Evolutionary conservation across 2,329 filamentous ascomycete species (phyloP).

Genomic region (Ceratocystis cubensis): DNA sequence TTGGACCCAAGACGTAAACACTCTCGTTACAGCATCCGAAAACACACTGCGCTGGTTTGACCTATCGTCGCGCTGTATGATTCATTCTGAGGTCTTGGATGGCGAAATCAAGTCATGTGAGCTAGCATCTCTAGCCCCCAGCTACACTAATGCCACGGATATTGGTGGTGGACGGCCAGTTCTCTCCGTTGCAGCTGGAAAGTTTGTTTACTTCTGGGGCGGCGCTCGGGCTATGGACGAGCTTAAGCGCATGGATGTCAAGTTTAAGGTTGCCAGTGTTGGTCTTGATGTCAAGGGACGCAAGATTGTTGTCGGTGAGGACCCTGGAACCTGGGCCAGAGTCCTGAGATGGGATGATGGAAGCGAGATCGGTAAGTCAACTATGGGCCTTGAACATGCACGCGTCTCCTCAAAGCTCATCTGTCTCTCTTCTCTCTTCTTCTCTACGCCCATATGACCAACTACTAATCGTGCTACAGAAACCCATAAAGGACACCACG

Average conservation of each 20-base stretch:
- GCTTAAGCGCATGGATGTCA: slow-evolving; percentile 67
- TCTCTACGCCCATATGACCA: neutral
- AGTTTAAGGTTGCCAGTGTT: slow-evolving; percentile 82
- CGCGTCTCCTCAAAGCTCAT: neutral
- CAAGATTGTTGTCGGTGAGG: slow-evolving; percentile 80
- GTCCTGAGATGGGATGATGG: slow-evolving; percentile 82
- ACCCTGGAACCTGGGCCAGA: slow-evolving; percentile 90
- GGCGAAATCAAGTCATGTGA: slow-evolving; percentile 87
- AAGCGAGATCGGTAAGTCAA: slow-evolving; percentile 54
- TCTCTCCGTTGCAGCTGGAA: slow-evolving; percentile 84
- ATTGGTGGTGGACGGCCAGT: slow-evolving; percentile 58
- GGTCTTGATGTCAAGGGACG: slow-evolving; percentile 70
- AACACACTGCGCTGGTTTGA: slow-evolving; percentile 94
- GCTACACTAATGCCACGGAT: slow-evolving; percentile 46
- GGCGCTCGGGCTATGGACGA: slow-evolving; percentile 54
- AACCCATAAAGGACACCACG: slow-evolving; percentile 91
- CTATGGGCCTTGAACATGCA: neutral
- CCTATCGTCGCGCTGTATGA: slow-evolving; percentile 59
- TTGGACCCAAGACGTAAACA: slow-evolving; percentile 80
- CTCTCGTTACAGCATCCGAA: slow-evolving; percentile 82
- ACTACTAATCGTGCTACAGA: slow-evolving; percentile 38
- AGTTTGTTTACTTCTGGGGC: slow-evolving; percentile 85
- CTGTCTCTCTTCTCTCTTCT: neutral
- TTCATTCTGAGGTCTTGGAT: slow-evolving; percentile 67
- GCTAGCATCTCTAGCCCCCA: slow-evolving; percentile 55